Evolutionary conservation across 345 rosid genomes (phyloP).

Genomic region (Eucalyptus virginea): DNA sequence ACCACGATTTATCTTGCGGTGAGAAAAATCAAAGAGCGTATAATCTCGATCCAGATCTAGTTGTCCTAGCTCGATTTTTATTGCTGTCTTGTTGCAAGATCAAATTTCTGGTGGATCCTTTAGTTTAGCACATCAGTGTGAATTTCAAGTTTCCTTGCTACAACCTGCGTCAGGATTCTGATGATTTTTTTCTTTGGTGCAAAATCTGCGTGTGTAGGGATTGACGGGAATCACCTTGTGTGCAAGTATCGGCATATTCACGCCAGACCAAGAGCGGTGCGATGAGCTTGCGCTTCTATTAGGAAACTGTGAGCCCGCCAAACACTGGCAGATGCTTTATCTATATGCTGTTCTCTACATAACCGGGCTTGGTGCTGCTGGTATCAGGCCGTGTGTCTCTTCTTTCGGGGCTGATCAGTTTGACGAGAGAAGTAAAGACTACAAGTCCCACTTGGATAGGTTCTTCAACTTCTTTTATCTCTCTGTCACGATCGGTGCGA

Average conservation of each 20-base stretch:
- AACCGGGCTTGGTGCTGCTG: slow-evolving; percentile 88
- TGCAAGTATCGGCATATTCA: slow-evolving; percentile 44
- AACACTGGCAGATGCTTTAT: slow-evolving; percentile 76
- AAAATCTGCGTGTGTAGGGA: slow-evolving; percentile 33
- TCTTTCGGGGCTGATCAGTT: slow-evolving; percentile 98
- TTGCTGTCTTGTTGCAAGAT: background rate
- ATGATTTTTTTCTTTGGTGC: background rate
- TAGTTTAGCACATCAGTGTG: background rate
- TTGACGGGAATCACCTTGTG: slow-evolving; percentile 78
- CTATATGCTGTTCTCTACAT: slow-evolving; percentile 67
- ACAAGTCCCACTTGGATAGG: slow-evolving; percentile 71
- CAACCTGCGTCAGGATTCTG: background rate
- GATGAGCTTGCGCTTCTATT: slow-evolving; percentile 51
- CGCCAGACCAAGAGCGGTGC: slow-evolving; percentile 58
- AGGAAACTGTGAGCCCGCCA: slow-evolving; percentile 63
- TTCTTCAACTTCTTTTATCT: slow-evolving; percentile 96
- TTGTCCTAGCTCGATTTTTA: background rate
- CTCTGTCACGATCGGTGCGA: slow-evolving; percentile 74
- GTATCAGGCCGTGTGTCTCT: slow-evolving; percentile 91
- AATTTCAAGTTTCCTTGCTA: background rate
- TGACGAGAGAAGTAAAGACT: slow-evolving; percentile 63
- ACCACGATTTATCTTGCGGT: slow-evolving; percentile 78
- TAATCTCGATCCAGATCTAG: background rate
- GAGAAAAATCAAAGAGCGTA: background rate
- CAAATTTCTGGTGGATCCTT: background rate